Percentiles rank a stretch among this genome's conserved stretches.
Evolutionary conservation across 2,329 filamentous ascomycete species (phyloP).

Genomic region (Fusarium subglutinans): DNA sequence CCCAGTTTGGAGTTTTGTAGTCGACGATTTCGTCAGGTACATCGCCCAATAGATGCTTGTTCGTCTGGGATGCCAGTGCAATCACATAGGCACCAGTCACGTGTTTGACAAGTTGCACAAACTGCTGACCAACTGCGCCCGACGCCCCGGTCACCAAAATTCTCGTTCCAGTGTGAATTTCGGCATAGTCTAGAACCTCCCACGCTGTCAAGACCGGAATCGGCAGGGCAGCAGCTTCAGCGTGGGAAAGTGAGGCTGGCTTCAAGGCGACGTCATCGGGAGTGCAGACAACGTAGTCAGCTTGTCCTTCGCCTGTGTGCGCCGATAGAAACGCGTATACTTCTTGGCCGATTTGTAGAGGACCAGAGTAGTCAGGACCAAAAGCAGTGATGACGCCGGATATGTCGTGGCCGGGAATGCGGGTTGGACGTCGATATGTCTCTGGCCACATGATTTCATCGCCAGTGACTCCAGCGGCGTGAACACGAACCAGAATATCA

Average conservation of each 20-base stretch:
- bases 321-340: not conserved
- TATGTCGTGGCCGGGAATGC: slow-evolving; percentile 50
- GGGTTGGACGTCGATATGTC: slow-evolving; percentile 40
- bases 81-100: slow-evolving; percentile 38
- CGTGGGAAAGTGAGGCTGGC: not conserved
- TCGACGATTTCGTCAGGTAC: slow-evolving; percentile 41
- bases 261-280: not conserved
- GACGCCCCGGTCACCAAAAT: slow-evolving; percentile 14
- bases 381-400: slow-evolving; percentile 45
- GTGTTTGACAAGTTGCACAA: slow-evolving; percentile 44
- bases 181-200: slow-evolving; percentile 1
- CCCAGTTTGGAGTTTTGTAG: slow-evolving; percentile 40
- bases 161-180: fast-evolving
- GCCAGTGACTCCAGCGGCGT: slow-evolving; percentile 48
- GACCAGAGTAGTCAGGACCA: not conserved
- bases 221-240: slow-evolving; percentile 1
- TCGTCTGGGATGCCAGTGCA: slow-evolving; percentile 41
- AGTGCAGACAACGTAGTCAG: not conserved
- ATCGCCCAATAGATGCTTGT: slow-evolving; percentile 17
- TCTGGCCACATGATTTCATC: slow-evolving; percentile 49
- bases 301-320: not conserved
- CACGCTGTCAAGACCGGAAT: slow-evolving; percentile 19
- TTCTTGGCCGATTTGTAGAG: not conserved
- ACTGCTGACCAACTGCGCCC: slow-evolving; percentile 25
- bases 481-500: slow-evolving; percentile 45